Base-by-base conservation (phyloP, 306 rosid species). In the Sphenostylis stenocarpa region DNA sequence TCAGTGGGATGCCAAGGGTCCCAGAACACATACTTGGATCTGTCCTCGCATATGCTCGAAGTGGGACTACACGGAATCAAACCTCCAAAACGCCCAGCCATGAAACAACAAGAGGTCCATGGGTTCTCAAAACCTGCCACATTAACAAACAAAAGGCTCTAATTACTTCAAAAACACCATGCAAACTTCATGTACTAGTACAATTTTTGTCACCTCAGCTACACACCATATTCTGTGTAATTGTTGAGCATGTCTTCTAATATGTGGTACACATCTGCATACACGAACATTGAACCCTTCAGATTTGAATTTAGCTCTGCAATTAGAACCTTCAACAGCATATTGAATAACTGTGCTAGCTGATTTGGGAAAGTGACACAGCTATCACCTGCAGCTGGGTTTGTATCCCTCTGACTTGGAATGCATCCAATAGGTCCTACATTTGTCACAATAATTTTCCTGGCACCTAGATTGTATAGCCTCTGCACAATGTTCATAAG, bases 381-480 rank as follows among this genome's bases (percentile, higher is more conserved):
- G 17, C 19, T 39, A 41, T 81, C 81, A 19, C 86, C 91, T 20
- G 78, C 74, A 31, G 1, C 29, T 39, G 82, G 90, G 67, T 88
- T 83, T 60, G 53, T n/a, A 29, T 90, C 96, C 69, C 93, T 87
- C 69, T 87, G 82, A 67, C 1, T 81, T 19, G 97, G 97, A 69
- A 87, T 88, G 26, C 93, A 88, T 72, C 93, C 96, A 38, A 86
- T 85, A 16, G 96, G 92, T 57, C 96, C 97, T 48, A 90, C 84
- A 81, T 88, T 88, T 23, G 75, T 74, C 83, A 85, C 89, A 7
- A 85, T 52, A 19, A 88, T 80, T 76, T 77, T 88, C 62, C 89
- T 82, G 4, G 84, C 96, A 20, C 93, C 96, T 49, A 92, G 51
- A 73, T 83, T 77, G 83, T 48, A 84, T 15, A 88, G 86, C 52